phyloP scores from a whole-genome alignment of 352 stramenopile species.

The Pythium rishiriense region DNA sequence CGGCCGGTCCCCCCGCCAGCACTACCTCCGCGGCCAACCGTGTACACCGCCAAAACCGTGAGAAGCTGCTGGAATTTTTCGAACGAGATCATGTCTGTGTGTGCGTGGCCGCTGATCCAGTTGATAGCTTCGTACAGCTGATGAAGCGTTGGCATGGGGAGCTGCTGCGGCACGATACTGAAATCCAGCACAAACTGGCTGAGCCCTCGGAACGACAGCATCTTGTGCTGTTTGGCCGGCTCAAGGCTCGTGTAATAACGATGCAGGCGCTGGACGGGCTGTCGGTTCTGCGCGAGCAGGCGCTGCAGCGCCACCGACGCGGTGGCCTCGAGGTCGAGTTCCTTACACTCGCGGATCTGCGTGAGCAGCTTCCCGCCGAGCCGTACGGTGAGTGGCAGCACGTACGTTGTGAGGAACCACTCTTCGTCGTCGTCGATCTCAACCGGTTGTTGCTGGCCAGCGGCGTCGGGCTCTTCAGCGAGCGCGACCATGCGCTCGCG shows the following conservation, averaged over 20 bases:
- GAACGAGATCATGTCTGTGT: slow-evolving; percentile 67
- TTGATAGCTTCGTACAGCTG: slow-evolving; percentile 63
- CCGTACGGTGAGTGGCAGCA: slow-evolving; percentile 51
- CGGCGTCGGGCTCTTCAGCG: slow-evolving; percentile 37
- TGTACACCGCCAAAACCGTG: slow-evolving; percentile 32
- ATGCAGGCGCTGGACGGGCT: slow-evolving; percentile 47
- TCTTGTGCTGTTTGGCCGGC: slow-evolving; percentile 37
- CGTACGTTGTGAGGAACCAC: slow-evolving; percentile 58
- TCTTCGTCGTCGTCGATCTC: slow-evolving; percentile 67
- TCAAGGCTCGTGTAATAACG: slow-evolving; percentile 53
- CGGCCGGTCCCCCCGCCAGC: background rate
- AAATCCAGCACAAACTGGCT: slow-evolving; percentile 53
- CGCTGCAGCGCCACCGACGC: slow-evolving; percentile 22
- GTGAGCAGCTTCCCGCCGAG: slow-evolving; percentile 47
- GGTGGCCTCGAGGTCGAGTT: slow-evolving; percentile 45
- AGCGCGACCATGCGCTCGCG: slow-evolving; percentile 50
- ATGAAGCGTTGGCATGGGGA: slow-evolving; percentile 37
- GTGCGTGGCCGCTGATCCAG: slow-evolving; percentile 63
- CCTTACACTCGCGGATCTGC: slow-evolving; percentile 54
- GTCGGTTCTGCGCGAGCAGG: slow-evolving; percentile 38
- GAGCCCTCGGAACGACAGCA: slow-evolving; percentile 57
- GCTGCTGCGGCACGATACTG: slow-evolving; percentile 29
- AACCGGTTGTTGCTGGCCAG: slow-evolving; percentile 19
- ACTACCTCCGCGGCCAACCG: background rate
- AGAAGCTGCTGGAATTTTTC: slow-evolving; percentile 65